A percentile compares a stretch with the other conserved stretches of the same genome.
phyloP scores from a whole-genome alignment of 108 stramenopile genomes.

The Parmales sp. region DNA sequence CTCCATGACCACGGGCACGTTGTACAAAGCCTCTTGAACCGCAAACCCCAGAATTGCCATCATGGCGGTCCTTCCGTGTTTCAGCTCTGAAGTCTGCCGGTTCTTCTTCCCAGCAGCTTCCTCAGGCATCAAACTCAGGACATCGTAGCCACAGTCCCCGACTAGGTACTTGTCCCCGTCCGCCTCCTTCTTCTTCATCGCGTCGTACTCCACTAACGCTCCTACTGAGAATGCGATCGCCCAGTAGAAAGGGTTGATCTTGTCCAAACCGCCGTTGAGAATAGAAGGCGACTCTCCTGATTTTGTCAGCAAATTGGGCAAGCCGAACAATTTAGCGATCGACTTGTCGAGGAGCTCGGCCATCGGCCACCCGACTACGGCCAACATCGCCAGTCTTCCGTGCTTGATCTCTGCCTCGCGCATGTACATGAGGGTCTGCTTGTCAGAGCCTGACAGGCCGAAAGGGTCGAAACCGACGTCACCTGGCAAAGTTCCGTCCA shows the following conservation, averaged over 20 bases:
- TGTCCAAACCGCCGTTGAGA: constrained; percentile 77
- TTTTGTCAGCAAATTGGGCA: constrained; percentile 48
- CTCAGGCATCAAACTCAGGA: constrained; percentile 50
- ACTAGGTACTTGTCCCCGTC: constrained; percentile 47
- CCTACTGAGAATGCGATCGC: constrained; percentile 39
- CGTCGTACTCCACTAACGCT: constrained; percentile 57
- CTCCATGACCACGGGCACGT: constrained; percentile 57
- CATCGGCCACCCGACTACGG: constrained; percentile 73
- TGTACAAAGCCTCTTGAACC: constrained; percentile 73
- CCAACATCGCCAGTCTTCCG: constrained; percentile 73
- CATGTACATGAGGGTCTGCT: constrained; percentile 52
- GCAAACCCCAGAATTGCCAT: constrained; percentile 74
- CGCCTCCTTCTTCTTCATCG: constrained; percentile 48
- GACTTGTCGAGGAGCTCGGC: constrained; percentile 64
- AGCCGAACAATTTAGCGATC: constrained; percentile 44
- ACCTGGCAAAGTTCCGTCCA: constrained; percentile 61
- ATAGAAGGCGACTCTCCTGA: constrained; percentile 60
- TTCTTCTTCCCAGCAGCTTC: constrained; percentile 45
- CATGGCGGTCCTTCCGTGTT: constrained; percentile 85
- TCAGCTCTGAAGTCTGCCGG: constrained; percentile 63
- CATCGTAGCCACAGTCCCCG: constrained; percentile 73
- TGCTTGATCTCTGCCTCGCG: constrained; percentile 80
- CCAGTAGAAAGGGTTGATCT: constrained; percentile 71
- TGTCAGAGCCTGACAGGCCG: constrained; percentile 54
- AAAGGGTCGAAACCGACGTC: constrained; percentile 79